A percentile compares a stretch with the other conserved stretches of the same genome.
Conservation (phyloP, 2,329 filamentous ascomycete species). For the Cylindrodendrum hubeiense region DNA sequence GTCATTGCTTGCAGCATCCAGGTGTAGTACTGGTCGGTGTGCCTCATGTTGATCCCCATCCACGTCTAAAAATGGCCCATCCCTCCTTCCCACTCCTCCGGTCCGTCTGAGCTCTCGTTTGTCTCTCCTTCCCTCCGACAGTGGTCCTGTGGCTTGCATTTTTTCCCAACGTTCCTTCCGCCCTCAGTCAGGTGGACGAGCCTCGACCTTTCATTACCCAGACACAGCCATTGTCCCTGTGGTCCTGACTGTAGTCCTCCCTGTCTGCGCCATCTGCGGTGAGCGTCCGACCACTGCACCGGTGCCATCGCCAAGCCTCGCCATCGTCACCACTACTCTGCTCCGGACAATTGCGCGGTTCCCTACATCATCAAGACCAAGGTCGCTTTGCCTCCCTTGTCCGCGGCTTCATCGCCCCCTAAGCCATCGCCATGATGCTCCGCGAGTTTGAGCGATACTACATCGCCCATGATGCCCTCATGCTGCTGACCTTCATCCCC, state of each 20-base stretch:
- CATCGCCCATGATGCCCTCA: conserved; percentile 31
- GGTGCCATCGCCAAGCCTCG: not conserved
- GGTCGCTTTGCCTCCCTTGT: not conserved
- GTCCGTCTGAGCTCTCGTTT: not conserved
- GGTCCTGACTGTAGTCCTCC: not conserved
- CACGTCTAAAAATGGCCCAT: conserved; percentile 22
- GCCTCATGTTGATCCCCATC: not conserved
- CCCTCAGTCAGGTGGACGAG: not conserved
- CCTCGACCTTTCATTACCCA: not conserved
- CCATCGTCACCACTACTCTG: not conserved
- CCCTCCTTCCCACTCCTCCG: conserved; percentile 4
- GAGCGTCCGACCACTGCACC: not conserved
- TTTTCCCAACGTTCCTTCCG: not conserved
- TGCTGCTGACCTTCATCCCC: conserved; percentile 30
- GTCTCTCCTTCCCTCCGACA: not conserved
- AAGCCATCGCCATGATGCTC: conserved; percentile 8
- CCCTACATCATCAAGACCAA: not conserved
- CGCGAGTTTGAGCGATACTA: conserved; percentile 1
- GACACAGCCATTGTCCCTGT: not conserved
- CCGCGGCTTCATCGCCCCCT: not conserved
- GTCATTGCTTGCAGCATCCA: too few species aligned
- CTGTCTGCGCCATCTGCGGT: not conserved
- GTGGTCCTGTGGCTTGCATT: not conserved
- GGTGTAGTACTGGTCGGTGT: not conserved
- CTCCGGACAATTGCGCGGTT: not conserved